Base-by-base conservation (phyloP, 331 rosid genomes). In the Pyracantha coccinea region DNA sequence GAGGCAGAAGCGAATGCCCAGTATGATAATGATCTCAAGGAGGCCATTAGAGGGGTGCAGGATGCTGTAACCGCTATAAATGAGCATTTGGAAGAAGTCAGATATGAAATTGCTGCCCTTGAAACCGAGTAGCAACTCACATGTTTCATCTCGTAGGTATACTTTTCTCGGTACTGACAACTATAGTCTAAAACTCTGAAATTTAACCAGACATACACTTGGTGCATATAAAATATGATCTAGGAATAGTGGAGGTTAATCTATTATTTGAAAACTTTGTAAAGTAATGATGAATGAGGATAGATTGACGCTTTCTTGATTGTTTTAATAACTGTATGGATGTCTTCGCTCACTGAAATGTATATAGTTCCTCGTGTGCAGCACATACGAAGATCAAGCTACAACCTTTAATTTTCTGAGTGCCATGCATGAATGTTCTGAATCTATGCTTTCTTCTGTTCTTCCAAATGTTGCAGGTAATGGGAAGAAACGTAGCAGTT, bases 1-100 rank as follows among this genome's bases (percentile, higher is more conserved):
- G 98, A 93, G 74, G 98, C 96, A 62, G 98, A 93, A 80, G 97
- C 87, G 4, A 85, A 91, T 76, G 96, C 98, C 2, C 91, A 87
- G 77, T 89, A 86, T 69, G 98, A 93, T 74, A 91, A 84, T 78
- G 96, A 91, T 72, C 86, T 93, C 60, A 93, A 91, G 70, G 95
- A 93, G 82, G 97, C 97, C 62, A 88, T 93, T 60, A 87, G 84
- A 83, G 96, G 96, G 44, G 93, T 93, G 75, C 98, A 93, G 78
- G 94, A 91, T 81, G 84, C 90, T 25, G 92, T 93, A 44, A 91
- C 88, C 7, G 80, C 90, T 75, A 93, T 91, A 27, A 93, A 89
- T 68, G 98, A 93, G 47, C 95, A 89, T 78, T 66, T 93, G 68
- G 97, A 91, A 82, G 97, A 93, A 81, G 91, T 93, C 77, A 89